These are phyloP conservation scores for Plectranthus barbatus DNA, from an alignment of 257 asterid genomes.

Conservation along the genomic window DNA sequence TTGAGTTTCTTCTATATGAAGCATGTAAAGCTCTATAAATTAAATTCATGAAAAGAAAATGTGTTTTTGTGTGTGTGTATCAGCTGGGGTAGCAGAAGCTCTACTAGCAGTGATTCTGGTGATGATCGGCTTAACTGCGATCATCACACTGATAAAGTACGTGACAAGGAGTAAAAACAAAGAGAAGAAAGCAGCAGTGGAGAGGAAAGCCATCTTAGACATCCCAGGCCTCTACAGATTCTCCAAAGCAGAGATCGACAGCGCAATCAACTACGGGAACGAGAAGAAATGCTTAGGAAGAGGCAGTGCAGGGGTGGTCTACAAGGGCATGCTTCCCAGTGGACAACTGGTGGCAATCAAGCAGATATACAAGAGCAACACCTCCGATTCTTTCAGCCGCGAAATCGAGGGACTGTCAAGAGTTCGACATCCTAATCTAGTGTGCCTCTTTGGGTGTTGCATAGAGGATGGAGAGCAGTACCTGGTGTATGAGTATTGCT, in stretches of 20 bases:
- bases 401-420: constrained; percentile 68
- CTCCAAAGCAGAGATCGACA: constrained; percentile 62
- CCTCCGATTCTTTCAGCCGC: constrained; percentile 54
- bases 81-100: constrained; percentile 52
- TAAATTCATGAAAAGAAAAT: neutral
- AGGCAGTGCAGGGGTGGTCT: constrained; percentile 83
- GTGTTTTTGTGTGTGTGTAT: neutral
- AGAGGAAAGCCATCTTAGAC: constrained; percentile 21
- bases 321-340: constrained; percentile 69
- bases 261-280: constrained; percentile 36
- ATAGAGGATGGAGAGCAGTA: constrained; percentile 67
- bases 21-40: neutral
- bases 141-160: constrained; percentile 37
- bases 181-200: constrained; percentile 25
- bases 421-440: constrained; percentile 72
- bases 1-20: neutral
- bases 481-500: constrained; percentile 65
- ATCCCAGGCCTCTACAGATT: constrained; percentile 55
- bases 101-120: constrained; percentile 38
- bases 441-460: constrained; percentile 69
- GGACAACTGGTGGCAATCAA: constrained; percentile 79
- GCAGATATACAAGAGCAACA: constrained; percentile 56
- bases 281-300: constrained; percentile 58
- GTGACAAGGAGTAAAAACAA: constrained; percentile 28
- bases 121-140: constrained; percentile 26